phyloP scores from a whole-genome alignment of 805 yeast genomes.

The Candida ficus region DNA sequence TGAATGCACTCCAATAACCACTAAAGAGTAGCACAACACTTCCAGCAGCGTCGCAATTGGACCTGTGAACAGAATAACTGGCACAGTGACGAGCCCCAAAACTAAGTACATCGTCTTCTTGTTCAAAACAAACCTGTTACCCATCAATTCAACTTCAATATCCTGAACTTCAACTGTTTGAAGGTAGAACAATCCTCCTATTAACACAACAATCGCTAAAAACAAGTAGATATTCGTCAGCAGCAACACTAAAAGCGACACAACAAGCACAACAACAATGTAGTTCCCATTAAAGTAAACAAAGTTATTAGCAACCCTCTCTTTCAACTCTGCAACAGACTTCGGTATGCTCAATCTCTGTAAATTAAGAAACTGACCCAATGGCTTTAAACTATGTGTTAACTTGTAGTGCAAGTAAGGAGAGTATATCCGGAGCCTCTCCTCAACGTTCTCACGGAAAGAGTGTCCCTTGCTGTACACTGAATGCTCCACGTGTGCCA shows the following conservation, averaged over 20 bases:
- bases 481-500: too few species aligned
- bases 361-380: constrained; percentile 12
- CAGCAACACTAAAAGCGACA: constrained; percentile 6
- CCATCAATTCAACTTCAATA: constrained; percentile 1
- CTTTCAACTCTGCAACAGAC: constrained; percentile 4
- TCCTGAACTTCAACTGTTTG: constrained; percentile 3
- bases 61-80: constrained; percentile 1
- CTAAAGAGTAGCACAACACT: constrained; percentile 2
- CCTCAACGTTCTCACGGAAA: neutral
- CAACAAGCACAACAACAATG: constrained; percentile 7
- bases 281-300: constrained; percentile 13
- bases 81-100: neutral
- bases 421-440: constrained; percentile 6
- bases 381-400: constrained; percentile 13
- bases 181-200: constrained; percentile 5
- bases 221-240: constrained; percentile 10
- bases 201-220: neutral
- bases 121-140: neutral
- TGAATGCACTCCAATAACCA: constrained; percentile 8
- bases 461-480: too few species aligned
- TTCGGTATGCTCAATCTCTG: constrained; percentile 5
- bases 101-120: constrained; percentile 2
- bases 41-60: constrained; percentile 4
- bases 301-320: constrained; percentile 7
- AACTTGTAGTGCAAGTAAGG: constrained; percentile 16